These are phyloP conservation scores for Fusarium gaditjirri DNA, from an alignment of 2,329 filamentous ascomycete genomes.

Conservation along the genomic window DNA sequence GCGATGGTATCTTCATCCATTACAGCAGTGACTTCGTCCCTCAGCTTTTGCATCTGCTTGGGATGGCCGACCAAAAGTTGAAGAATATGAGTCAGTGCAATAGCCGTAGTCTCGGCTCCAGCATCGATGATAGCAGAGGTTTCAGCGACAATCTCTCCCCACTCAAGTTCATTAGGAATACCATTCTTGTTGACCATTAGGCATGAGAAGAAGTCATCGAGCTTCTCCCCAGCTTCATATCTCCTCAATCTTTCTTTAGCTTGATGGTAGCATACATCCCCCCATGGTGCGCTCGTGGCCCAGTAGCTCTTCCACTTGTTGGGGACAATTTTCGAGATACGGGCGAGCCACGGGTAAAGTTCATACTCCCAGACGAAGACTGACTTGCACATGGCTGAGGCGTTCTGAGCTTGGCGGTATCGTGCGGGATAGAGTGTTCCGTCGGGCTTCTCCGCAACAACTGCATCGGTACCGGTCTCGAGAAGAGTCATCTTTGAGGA, in stretches of 20 bases:
- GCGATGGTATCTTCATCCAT: slow-evolving; percentile 55
- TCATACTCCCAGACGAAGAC: slow-evolving; percentile 61
- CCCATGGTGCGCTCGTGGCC: slow-evolving; percentile 50
- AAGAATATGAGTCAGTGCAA: slow-evolving; percentile 62
- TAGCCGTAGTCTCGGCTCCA: slow-evolving; percentile 61
- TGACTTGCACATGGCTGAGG: slow-evolving; percentile 60
- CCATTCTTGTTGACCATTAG: slow-evolving; percentile 61
- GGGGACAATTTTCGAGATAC: slow-evolving; percentile 59
- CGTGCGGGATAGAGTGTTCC: slow-evolving; percentile 58
- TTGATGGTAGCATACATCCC: slow-evolving; percentile 53
- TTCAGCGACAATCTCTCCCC: slow-evolving; percentile 68
- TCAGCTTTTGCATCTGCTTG: slow-evolving; percentile 50
- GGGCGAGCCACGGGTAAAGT: slow-evolving; percentile 60
- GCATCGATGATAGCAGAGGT: slow-evolving; percentile 63
- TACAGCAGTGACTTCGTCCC: slow-evolving; percentile 57
- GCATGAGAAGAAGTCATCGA: slow-evolving; percentile 68
- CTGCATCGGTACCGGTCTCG: slow-evolving; percentile 58
- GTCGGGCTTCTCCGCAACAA: slow-evolving; percentile 55
- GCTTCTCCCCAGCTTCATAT: slow-evolving; percentile 58
- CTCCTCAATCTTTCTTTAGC: slow-evolving; percentile 44
- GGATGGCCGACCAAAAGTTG: slow-evolving; percentile 62
- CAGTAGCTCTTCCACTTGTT: slow-evolving; percentile 48
- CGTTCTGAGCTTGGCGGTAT: slow-evolving; percentile 61
- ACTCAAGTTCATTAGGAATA: slow-evolving; percentile 55
- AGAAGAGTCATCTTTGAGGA: slow-evolving; percentile 62